Base-by-base conservation (phyloP, 2,329 filamentous ascomycete species). In the Capronia americana region DNA sequence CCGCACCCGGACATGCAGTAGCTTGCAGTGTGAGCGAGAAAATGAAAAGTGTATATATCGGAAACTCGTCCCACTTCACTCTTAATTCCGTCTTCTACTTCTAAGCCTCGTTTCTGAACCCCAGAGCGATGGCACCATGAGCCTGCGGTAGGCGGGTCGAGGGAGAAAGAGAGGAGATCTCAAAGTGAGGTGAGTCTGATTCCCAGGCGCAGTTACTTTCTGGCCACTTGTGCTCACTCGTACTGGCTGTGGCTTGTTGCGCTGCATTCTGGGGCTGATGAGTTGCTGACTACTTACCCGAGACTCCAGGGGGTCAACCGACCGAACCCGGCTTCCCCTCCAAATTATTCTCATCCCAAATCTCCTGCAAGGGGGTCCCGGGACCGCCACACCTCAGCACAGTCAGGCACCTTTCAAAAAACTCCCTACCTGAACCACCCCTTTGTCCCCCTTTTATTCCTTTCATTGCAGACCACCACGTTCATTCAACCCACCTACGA, bases 61-160 rank as follows among this genome's bases (percentile, higher is more conserved):
- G 57, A 60, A 46, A 46, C 53, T 26, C 34, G 48, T 46, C 34
- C 64, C 65, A 50, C 34, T 41, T 69, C 53, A 56, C 57, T 51
- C 54, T 54, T 58, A 65, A 48, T 62, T 65, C 44, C 46, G 53
- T 57, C 59, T 61, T 63, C 55, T 54, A 32, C 57, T 46, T 6
- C 56, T n/a, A 34, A 34, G 23, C 50, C 60, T 64, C 41, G 56
- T 50, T 46, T 26, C 32, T 59, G 41, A 23, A 51, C 38, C 24
- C 59, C 50, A 53, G 56, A 56, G 61, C 61, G 63, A 72, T 69
- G 70, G 63, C 66, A 55, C 65, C 63, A 69, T 72, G 70, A 70
- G 63, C 66, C 70, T 69, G 70, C 67, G 57, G 70, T 24, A 61
- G 65, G 65, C 66, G 68, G 68, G 68, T 66, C 59, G 41, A 59